Evolutionary conservation across 495 filamentous ascomycete species (phyloP).

Genomic region (Penicillium steckii): DNA sequence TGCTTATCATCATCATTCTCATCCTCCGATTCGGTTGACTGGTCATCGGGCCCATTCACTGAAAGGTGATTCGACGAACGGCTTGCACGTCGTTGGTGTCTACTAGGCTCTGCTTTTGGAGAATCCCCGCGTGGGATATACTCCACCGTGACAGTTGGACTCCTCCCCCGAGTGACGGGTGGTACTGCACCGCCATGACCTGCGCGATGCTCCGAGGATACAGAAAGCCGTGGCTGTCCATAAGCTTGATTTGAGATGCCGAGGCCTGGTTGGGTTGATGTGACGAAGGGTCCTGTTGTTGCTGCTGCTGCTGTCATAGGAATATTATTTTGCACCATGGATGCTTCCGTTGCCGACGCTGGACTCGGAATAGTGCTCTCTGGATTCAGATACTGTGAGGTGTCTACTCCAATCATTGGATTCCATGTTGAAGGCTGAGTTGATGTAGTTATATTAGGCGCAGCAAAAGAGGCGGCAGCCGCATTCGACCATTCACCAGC

Average conservation of each 20-base stretch:
- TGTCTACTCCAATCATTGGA: conserved; percentile 4
- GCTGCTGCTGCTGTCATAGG: too few relatives aligned
- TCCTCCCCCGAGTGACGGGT: conserved; percentile 32
- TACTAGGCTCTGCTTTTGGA: conserved; percentile 30
- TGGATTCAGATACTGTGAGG: conserved; percentile 13
- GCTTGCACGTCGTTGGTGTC: conserved; percentile 27
- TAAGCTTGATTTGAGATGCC: conserved; percentile 6
- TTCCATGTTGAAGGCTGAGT: conserved; percentile 6
- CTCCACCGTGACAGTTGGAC: conserved; percentile 47
- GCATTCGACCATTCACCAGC: conserved; percentile 7
- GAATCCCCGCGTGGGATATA: conserved; percentile 50
- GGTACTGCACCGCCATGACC: conserved; percentile 12
- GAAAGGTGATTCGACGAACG: conserved; percentile 43
- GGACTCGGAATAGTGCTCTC: conserved; percentile 15
- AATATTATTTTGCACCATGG: not conserved
- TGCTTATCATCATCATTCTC: conserved; percentile 24
- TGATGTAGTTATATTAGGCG: not conserved
- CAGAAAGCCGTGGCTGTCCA: conserved; percentile 20
- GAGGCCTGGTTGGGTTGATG: conserved; percentile 3
- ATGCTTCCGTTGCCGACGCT: not conserved
- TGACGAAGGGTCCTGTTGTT: not conserved
- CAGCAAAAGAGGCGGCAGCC: not conserved
- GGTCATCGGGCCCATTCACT: conserved; percentile 22
- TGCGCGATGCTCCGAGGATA: conserved; percentile 18
- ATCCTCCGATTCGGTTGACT: conserved; percentile 30